Base-by-base conservation (phyloP, 2,329 filamentous ascomycete species). In the Fusarium sp. region DNA sequence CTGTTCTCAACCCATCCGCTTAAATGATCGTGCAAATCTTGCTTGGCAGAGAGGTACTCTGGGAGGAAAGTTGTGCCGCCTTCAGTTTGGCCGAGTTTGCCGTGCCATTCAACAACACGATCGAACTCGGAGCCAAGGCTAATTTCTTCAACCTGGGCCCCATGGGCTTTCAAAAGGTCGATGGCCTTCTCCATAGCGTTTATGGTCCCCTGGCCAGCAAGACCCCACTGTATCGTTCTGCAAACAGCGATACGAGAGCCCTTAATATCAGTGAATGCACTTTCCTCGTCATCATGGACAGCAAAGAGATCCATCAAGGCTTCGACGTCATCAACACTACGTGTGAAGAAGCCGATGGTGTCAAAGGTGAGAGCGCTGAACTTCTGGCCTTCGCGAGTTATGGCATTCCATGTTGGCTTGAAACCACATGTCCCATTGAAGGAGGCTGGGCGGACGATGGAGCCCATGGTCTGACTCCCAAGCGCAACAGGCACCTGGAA, bases 391-490 rank as follows among this genome's bases (percentile, higher is more conserved):
- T 93, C 91, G 0, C 90, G 84, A 0, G 87, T 90, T 37, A 93
- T 87, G 0, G 89, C 82, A 64, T 88, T 88, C 90, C 90, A 93
- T 0, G 91, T 93, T 2, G 91, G 91, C 78, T 93, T 93, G 64
- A 92, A 83, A 0, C 86, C 90, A 66, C 90, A 93, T 6, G 91
- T 84, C 7, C 91, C 91, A 69, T 90, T 92, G 81, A 89, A 94
- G 0, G 90, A 90, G 0, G 85, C 91, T 0, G 92, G 92, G 0
- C 91, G 87, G 52, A 94, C 89, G 0, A 85, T 89, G 68, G 89
- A 91, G 0, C 92, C 92, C 3, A 88, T 89, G 0, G 91, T 94
- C 76, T 94, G 91, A 0, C 91, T 92, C 0, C 91, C 92, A 0
- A 94, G 81, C 0, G 83, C 87, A 12, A 93, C 76, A 0, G 91